Percentiles rank a stretch among this genome's conserved stretches.
Conservation (phyloP, 1,284 basidiomycete species). For the Mycosarcoma maydis region DNA sequence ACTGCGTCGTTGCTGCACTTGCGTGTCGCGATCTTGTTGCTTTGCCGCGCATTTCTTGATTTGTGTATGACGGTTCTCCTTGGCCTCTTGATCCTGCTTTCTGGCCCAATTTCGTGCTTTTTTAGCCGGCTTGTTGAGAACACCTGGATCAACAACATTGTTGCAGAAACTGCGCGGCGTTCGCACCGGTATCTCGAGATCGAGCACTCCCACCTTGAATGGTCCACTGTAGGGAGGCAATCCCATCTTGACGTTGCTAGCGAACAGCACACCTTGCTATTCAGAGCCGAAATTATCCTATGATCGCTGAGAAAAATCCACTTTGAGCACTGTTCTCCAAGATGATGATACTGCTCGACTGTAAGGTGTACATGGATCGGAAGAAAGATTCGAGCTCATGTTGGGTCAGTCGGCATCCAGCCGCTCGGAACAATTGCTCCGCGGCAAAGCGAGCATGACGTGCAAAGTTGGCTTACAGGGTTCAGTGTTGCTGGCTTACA, state of each 20-base stretch:
- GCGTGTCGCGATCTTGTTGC: background rate
- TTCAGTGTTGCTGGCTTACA: background rate
- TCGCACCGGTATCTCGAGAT: constrained; percentile 58
- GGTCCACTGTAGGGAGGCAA: constrained; percentile 47
- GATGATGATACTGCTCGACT: too few relatives aligned
- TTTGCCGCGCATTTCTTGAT: too few relatives aligned
- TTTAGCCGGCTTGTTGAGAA: constrained; percentile 25
- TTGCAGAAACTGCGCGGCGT: constrained; percentile 46
- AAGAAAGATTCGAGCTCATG: too few relatives aligned
- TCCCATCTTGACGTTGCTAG: constrained; percentile 17
- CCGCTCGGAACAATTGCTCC: background rate
- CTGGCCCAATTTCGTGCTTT: constrained; percentile 17
- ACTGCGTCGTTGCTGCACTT: background rate
- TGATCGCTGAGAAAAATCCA: background rate
- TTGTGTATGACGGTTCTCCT: constrained; percentile 14
- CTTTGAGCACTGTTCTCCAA: too few relatives aligned
- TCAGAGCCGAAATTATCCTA: too few relatives aligned
- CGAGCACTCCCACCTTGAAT: constrained; percentile 55
- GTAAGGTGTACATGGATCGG: too few relatives aligned
- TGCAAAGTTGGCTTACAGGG: background rate
- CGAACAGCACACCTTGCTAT: too few relatives aligned
- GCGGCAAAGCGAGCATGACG: background rate
- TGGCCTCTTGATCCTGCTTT: constrained; percentile 16
- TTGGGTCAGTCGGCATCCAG: too few relatives aligned
- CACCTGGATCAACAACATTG: constrained; percentile 30